A percentile compares a stretch with the other conserved stretches of the same genome.
These are phyloP conservation scores for Candida dajiaensis DNA, from an alignment of 805 yeast species.

Conservation along the genomic window DNA sequence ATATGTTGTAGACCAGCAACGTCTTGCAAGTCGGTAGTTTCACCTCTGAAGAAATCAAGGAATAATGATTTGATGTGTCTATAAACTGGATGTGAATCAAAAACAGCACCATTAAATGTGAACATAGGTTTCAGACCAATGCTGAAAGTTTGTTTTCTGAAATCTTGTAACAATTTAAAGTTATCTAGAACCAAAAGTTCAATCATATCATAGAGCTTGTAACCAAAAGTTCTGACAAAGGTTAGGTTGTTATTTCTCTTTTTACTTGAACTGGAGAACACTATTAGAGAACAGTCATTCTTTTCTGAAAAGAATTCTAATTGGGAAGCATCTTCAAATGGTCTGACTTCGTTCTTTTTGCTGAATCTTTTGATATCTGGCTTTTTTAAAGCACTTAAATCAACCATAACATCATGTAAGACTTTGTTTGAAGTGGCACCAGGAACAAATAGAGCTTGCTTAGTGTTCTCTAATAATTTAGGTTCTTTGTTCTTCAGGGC, in stretches of 20 bases:
- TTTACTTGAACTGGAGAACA: slow-evolving; percentile 73
- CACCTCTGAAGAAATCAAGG: slow-evolving; percentile 86
- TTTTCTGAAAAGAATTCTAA: slow-evolving; percentile 92
- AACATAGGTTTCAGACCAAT: slow-evolving; percentile 94
- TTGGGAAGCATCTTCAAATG: slow-evolving; percentile 84
- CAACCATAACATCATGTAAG: slow-evolving; percentile 84
- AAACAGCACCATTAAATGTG: slow-evolving; percentile 85
- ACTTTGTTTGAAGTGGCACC: slow-evolving; percentile 76
- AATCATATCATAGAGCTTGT: slow-evolving; percentile 88
- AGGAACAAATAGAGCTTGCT: slow-evolving; percentile 86
- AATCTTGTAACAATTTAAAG: slow-evolving; percentile 71
- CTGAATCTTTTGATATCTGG: slow-evolving; percentile 84
- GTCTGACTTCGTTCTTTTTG: slow-evolving; percentile 83
- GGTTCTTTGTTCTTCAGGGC: slow-evolving; percentile 87
- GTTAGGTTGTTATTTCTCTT: slow-evolving; percentile 91
- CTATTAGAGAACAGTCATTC: slow-evolving; percentile 84
- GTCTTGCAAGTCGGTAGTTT: slow-evolving; percentile 74
- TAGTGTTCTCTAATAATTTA: slow-evolving; percentile 82
- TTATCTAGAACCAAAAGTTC: slow-evolving; percentile 72
- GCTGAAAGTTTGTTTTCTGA: slow-evolving; percentile 72
- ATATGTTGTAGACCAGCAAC: slow-evolving; percentile 93
- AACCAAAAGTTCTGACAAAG: slow-evolving; percentile 85
- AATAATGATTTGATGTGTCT: slow-evolving; percentile 83
- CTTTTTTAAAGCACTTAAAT: slow-evolving; percentile 82
- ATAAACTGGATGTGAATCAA: slow-evolving; percentile 83